A percentile compares a stretch with the other conserved stretches of the same genome.
phyloP scores from a whole-genome alignment of 2,329 filamentous ascomycete species.

The Lecanosticta acicola region DNA sequence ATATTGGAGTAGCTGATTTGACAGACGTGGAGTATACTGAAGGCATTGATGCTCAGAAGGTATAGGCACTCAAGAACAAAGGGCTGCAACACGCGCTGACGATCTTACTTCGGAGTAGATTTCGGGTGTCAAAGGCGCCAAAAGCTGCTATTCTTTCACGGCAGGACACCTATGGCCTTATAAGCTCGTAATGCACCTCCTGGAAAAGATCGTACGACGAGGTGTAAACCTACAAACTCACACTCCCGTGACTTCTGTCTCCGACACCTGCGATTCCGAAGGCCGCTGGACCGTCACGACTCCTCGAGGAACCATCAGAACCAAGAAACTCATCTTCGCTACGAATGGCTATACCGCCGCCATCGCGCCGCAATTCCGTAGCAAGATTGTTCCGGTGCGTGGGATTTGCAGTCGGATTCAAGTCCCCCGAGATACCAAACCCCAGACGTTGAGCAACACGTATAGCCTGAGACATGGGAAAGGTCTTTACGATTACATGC shows the following conservation, averaged over 20 bases:
- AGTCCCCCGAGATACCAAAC: conserved; percentile 10
- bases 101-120: too few relatives aligned
- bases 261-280: background rate
- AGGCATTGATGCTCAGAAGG: conserved; percentile 2
- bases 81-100: too few relatives aligned
- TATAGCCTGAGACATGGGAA: conserved; percentile 18
- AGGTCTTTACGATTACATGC: conserved; percentile 33
- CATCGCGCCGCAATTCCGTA: conserved; percentile 30
- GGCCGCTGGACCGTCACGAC: conserved; percentile 15
- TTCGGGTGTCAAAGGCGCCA: conserved; percentile 31
- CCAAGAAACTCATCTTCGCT: conserved; percentile 29
- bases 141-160: conserved; percentile 32
- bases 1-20: conserved; percentile 9
- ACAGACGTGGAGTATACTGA: too few relatives aligned
- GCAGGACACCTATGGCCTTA: conserved; percentile 72
- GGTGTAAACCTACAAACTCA: conserved; percentile 66
- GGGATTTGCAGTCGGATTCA: conserved; percentile 29
- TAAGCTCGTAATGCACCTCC: conserved; percentile 66
- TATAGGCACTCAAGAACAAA: too few relatives aligned
- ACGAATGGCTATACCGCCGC: conserved; percentile 34
- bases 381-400: conserved; percentile 31
- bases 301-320: conserved; percentile 19
- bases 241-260: conserved; percentile 50
- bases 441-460: conserved; percentile 16
- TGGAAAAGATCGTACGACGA: conserved; percentile 52